A percentile compares a stretch with the other conserved stretches of the same genome.
Evolutionary conservation across 2,329 filamentous ascomycete species (phyloP).

Genomic region (Colletotrichum aenigma): DNA sequence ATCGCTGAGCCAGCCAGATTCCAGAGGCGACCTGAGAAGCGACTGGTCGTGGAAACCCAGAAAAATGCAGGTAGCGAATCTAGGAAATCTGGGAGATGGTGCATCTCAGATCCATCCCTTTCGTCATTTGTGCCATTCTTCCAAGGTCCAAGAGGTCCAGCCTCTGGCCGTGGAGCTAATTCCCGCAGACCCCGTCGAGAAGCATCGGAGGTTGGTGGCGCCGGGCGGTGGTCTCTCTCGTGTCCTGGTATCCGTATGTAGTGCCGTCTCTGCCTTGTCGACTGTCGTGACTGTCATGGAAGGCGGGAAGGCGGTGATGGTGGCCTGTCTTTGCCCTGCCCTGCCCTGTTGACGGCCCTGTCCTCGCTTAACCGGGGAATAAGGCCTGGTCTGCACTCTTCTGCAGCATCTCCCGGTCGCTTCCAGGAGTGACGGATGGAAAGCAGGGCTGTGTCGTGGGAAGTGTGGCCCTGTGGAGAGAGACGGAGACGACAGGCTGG

Average conservation of each 20-base stretch:
- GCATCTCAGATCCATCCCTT: conserved; percentile 13
- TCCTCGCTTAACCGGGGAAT: conserved; percentile 5
- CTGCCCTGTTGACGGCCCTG: conserved; percentile 4
- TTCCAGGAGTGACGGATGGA: not conserved
- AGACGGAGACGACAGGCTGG: not conserved
- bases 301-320: not conserved
- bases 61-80: not conserved
- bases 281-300: not conserved
- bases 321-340: not conserved
- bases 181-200: conserved; percentile 14
- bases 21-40: not conserved
- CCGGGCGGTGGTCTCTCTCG: not conserved
- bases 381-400: not conserved
- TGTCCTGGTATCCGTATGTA: not conserved
- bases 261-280: not conserved
- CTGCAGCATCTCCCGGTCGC: not conserved
- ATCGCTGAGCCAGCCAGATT: not conserved
- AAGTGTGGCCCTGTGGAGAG: conserved; percentile 12
- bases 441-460: conserved; percentile 16
- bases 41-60: not conserved
- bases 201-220: not conserved
- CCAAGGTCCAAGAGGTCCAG: conserved; percentile 12
- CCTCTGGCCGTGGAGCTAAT: conserved; percentile 17
- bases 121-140: conserved; percentile 14
- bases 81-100: not conserved